These are phyloP conservation scores for Gloeophyllum trabeum DNA, from an alignment of 768 basidiomycete species.

Conservation along the genomic window DNA sequence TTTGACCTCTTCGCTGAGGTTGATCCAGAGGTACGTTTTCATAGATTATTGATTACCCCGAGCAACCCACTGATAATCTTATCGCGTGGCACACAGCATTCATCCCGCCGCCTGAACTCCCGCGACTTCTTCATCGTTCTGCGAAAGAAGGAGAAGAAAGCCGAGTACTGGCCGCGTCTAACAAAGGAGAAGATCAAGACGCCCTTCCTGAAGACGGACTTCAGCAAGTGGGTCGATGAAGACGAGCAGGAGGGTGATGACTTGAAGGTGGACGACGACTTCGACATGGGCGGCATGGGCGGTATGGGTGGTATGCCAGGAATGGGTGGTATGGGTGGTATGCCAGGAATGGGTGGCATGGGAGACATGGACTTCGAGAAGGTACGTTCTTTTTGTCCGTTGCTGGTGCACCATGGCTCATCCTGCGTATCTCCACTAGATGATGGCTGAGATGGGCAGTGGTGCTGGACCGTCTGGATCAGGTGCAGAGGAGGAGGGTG, in stretches of 20 bases:
- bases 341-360: slow-evolving; percentile 32
- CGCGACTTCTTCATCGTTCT: slow-evolving; percentile 61
- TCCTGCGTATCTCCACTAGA: slow-evolving; percentile 11
- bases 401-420: background rate
- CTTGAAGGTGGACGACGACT: slow-evolving; percentile 32
- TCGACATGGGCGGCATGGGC: slow-evolving; percentile 20
- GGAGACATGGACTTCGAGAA: slow-evolving; percentile 48
- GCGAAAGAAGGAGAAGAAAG: slow-evolving; percentile 66
- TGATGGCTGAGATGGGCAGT: slow-evolving; percentile 28
- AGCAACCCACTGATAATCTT: background rate
- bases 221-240: slow-evolving; percentile 93
- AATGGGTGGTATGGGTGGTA: slow-evolving; percentile 40
- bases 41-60: background rate
- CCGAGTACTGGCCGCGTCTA: slow-evolving; percentile 88
- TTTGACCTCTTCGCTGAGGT: slow-evolving; percentile 72
- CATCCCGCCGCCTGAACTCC: slow-evolving; percentile 46
- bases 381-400: slow-evolving; percentile 43
- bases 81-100: slow-evolving; percentile 29
- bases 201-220: slow-evolving; percentile 88
- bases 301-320: slow-evolving; percentile 34
- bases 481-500: slow-evolving; percentile 21
- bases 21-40: slow-evolving; percentile 56
- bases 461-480: slow-evolving; percentile 10
- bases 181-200: slow-evolving; percentile 80
- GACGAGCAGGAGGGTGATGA: slow-evolving; percentile 79